These are phyloP conservation scores for Globisporangium sylvaticum DNA, from an alignment of 352 stramenopile species.

Conservation along the genomic window DNA sequence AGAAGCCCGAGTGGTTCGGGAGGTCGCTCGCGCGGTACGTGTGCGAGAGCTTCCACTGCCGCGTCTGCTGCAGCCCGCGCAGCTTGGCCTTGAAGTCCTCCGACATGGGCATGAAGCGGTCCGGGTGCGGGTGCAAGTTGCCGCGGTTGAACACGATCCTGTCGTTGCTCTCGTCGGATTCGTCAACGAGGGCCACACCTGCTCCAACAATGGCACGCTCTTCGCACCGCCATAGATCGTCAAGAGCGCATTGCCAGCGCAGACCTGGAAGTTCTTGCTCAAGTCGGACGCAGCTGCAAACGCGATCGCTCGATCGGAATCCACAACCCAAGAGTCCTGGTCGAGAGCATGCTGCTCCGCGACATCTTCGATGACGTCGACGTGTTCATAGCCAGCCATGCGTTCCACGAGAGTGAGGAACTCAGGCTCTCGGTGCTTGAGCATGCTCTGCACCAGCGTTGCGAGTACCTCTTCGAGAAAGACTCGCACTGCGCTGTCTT, in stretches of 20 bases:
- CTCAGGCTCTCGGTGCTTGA: not conserved
- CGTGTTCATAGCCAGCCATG: slow-evolving; percentile 1
- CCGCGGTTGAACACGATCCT: slow-evolving; percentile 55
- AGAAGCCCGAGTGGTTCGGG: slow-evolving; percentile 36
- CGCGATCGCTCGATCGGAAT: not conserved
- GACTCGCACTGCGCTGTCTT: not conserved
- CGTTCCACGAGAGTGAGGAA: not conserved
- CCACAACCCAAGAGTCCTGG: not conserved
- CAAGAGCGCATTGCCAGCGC: not conserved
- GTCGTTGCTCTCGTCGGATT: not conserved
- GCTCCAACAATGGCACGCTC: slow-evolving; percentile 1
- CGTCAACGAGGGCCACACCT: slow-evolving; percentile 40
- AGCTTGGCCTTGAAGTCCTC: slow-evolving; percentile 30
- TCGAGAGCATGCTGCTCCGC: not conserved
- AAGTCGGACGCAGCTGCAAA: not conserved
- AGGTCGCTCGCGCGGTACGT: slow-evolving; percentile 34
- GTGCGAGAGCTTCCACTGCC: slow-evolving; percentile 38
- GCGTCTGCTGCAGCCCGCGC: slow-evolving; percentile 21
- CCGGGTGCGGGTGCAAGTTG: slow-evolving; percentile 50
- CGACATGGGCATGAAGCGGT: slow-evolving; percentile 34
- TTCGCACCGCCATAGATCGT: not conserved
- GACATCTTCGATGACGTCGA: not conserved
- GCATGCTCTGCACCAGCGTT: not conserved
- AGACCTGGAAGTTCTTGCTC: not conserved
- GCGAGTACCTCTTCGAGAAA: slow-evolving; percentile 5